Conservation (phyloP, 2,329 filamentous ascomycete species). For the Botrytis fragariae region DNA sequence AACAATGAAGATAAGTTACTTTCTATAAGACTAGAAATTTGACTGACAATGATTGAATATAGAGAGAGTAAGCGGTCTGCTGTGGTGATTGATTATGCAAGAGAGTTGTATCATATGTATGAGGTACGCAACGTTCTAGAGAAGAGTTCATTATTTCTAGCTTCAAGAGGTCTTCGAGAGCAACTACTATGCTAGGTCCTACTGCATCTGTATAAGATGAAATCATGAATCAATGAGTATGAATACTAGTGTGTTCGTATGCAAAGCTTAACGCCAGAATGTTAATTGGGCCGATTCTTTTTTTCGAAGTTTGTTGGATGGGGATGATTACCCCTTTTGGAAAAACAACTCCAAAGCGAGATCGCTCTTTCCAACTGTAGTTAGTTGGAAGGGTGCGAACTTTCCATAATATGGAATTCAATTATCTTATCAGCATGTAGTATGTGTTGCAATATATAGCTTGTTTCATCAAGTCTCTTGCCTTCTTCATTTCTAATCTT, state of each 20-base stretch:
- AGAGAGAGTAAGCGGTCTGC: background rate
- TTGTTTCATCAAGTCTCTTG: background rate
- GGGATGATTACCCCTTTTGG: background rate
- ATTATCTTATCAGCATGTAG: background rate
- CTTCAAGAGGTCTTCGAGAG: background rate
- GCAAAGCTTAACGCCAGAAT: background rate
- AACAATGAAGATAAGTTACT: background rate
- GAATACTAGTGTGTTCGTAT: background rate
- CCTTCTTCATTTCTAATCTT: background rate
- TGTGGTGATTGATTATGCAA: background rate
- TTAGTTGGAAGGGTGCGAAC: background rate
- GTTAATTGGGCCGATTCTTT: background rate
- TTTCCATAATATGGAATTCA: background rate
- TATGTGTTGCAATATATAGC: background rate
- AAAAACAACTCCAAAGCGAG: conserved; percentile 8
- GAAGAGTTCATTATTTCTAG: background rate
- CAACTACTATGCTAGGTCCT: background rate
- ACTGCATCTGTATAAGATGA: background rate
- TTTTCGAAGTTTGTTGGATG: background rate
- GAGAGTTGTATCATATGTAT: background rate
- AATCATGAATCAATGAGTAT: background rate
- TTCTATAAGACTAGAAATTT: background rate
- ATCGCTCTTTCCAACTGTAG: conserved; percentile 2
- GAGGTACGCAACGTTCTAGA: background rate
- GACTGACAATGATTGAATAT: conserved; percentile 3